Conservation (phyloP, 305 asterid species). For the Salvia sclarea region DNA sequence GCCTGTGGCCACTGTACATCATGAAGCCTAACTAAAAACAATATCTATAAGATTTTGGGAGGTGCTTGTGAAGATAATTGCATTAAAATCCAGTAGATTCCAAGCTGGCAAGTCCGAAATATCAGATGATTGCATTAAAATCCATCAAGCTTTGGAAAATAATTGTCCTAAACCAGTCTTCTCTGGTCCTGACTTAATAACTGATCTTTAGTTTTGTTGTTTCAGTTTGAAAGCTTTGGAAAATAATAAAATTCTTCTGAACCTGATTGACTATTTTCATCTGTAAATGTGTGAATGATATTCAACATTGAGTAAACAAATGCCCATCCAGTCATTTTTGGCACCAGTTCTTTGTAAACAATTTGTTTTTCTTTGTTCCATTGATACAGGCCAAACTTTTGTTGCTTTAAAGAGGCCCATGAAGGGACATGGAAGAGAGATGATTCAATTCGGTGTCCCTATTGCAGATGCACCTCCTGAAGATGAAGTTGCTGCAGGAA, state of each 20-base stretch:
- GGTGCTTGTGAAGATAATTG: not conserved
- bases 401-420: slow-evolving; percentile 67
- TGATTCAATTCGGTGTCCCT: slow-evolving; percentile 76
- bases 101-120: not conserved
- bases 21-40: not conserved
- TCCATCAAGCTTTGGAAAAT: no score
- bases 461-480: slow-evolving; percentile 61
- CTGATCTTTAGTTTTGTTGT: slow-evolving; percentile 1
- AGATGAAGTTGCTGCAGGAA: slow-evolving; percentile 55
- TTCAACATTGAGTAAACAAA: slow-evolving; percentile 9
- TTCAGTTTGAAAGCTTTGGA: not conserved
- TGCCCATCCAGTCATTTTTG: not conserved
- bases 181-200: not conserved
- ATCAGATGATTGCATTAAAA: not conserved
- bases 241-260: not conserved
- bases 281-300: not conserved
- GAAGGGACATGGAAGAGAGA: slow-evolving; percentile 94
- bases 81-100: not conserved
- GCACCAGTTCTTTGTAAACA: not conserved
- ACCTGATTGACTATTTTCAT: slow-evolving; percentile 7
- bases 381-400: slow-evolving; percentile 72
- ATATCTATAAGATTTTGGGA: not conserved
- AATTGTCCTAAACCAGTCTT: slow-evolving; percentile 3
- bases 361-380: slow-evolving; percentile 33
- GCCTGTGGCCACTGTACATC: not conserved